Evolutionary conservation across 352 stramenopile species (phyloP), one percentile per base, ranked within the genome.

Genomic region (Globisporangium sylvaticum): DNA sequence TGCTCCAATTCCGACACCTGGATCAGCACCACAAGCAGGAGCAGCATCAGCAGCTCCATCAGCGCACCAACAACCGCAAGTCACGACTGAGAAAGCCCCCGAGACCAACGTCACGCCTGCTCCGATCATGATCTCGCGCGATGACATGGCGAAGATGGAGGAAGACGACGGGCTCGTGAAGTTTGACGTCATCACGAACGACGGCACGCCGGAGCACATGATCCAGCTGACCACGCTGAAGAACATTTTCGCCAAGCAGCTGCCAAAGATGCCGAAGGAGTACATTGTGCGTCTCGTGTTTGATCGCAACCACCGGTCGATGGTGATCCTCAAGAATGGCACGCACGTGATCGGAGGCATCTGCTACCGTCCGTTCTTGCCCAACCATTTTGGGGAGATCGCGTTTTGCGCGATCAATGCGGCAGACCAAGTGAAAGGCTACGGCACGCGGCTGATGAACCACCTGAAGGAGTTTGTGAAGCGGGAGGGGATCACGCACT

Each of bases 211-310:
- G 4, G 82, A 98, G 56, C 89, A 96, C 72, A 83, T 97, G 74
- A 79, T 97, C 8, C 88, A 96, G 76, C 84, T 99, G 27, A 97
- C 97, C 50, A 97, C 90, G 5, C 77, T 99, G 25, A 99, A 99
- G 80, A 98, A 98, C 63, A 98, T 99, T 18, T 99, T 99, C 68
- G 88, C 94, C 1, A 92, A 97, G 70, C 97, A 99, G 67, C 80
- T 99, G 12, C 97, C 97, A 6, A 99, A 99, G 69, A 99, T 99
- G 98, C 98, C 97, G 3, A 97, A 97, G 70, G 95, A 99, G 70
- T 99, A 99, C 81, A 99, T 99, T 70, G 96, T 98, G 5, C 87
- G 98, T 4, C 82, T 99, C 18, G 96, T 99, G 24, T 99, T 99
- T 68, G 97, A 99, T 71, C 88, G 92, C 27, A 96, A 83, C 74